These are phyloP conservation scores for Neopestalotiopsis sp. DNA, from an alignment of 2,329 filamentous ascomycete genomes.

Conservation along the genomic window DNA sequence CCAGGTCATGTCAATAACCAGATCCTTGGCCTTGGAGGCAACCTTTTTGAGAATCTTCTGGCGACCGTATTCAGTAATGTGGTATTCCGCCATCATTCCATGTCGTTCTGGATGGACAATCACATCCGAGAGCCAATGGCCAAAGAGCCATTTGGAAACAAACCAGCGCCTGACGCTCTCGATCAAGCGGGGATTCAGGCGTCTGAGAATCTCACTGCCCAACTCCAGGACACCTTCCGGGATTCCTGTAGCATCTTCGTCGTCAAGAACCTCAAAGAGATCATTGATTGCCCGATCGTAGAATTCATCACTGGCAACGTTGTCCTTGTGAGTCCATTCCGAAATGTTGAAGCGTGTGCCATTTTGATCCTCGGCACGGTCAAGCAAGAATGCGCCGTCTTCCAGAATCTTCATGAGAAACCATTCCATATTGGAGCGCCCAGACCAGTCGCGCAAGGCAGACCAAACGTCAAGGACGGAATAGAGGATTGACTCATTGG, in stretches of 20 bases:
- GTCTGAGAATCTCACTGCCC: constrained; percentile 80
- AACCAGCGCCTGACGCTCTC: constrained; percentile 82
- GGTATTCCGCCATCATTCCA: constrained; percentile 83
- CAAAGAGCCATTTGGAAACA: constrained; percentile 91
- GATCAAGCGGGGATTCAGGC: constrained; percentile 74
- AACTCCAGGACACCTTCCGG: constrained; percentile 85
- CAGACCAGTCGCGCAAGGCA: constrained; percentile 86
- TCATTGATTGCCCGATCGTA: constrained; percentile 82
- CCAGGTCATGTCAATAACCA: constrained; percentile 79
- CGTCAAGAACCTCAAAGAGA: constrained; percentile 85
- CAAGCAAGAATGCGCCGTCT: constrained; percentile 88
- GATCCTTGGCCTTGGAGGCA: constrained; percentile 78
- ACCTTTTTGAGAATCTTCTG: constrained; percentile 83
- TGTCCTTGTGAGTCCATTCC: constrained; percentile 78
- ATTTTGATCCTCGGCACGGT: constrained; percentile 81
- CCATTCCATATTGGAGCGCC: constrained; percentile 87
- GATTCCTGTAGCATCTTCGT: constrained; percentile 83
- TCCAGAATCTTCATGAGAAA: constrained; percentile 95
- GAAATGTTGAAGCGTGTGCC: constrained; percentile 74
- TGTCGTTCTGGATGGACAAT: constrained; percentile 87
- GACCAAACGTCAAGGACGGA: constrained; percentile 89
- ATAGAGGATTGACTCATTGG: constrained; percentile 80
- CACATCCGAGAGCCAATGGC: constrained; percentile 81
- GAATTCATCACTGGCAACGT: constrained; percentile 84
- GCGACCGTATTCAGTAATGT: constrained; percentile 88